Conservation (phyloP, 73 alveolate genomes). For the Stentor coeruleus region DNA sequence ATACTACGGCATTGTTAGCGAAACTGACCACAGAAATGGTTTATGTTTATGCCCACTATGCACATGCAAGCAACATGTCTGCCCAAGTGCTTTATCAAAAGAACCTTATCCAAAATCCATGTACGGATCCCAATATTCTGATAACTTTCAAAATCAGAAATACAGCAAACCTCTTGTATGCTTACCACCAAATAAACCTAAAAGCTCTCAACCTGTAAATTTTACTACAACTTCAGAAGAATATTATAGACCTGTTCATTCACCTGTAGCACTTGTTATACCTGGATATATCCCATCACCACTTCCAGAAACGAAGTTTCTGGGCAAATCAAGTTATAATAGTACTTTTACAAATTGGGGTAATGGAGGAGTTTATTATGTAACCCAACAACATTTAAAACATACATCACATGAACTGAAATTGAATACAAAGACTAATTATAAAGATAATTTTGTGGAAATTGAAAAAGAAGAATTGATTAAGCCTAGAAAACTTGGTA, state of each 20-base stretch:
- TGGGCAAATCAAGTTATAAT: not conserved
- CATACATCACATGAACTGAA: not conserved
- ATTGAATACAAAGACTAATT: not conserved
- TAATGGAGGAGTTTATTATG: constrained; percentile 21
- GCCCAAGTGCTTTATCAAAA: constrained; percentile 14
- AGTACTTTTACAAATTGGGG: constrained; percentile 3
- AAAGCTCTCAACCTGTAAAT: not conserved
- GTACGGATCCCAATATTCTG: not conserved
- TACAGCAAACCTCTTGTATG: not conserved
- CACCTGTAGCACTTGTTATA: not conserved
- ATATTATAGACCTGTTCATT: not conserved
- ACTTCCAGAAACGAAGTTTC: not conserved
- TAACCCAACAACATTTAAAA: not conserved
- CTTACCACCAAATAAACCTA: not conserved
- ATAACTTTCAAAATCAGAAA: not conserved
- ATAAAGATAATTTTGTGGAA: not conserved
- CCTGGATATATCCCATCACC: constrained; percentile 15
- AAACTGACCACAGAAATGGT: constrained; percentile 13
- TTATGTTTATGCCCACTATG: constrained; percentile 17
- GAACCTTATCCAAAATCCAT: constrained; percentile 24
- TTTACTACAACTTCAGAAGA: not conserved
- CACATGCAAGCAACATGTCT: not conserved
- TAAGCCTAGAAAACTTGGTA: not conserved
- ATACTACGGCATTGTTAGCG: not conserved
- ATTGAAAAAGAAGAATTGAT: not conserved